A percentile compares a stretch with the other conserved stretches of the same genome.
Conservation (phyloP, 2,329 filamentous ascomycete genomes). For the Thielaviopsis populi region DNA sequence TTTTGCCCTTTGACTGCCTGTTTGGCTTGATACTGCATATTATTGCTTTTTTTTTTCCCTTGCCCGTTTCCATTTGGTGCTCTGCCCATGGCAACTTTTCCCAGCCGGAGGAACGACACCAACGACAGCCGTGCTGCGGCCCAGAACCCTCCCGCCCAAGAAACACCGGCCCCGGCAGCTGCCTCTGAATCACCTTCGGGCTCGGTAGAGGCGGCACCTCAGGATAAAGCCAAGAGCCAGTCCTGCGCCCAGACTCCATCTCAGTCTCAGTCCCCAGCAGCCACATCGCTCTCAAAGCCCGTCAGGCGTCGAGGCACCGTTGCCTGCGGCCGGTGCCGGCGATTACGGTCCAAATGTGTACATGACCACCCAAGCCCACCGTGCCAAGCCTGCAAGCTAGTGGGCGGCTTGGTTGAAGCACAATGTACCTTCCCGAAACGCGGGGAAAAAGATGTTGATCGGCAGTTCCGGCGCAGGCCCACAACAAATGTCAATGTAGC, state of each 20-base stretch:
- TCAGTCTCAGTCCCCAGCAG: background rate
- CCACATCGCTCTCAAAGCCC: background rate
- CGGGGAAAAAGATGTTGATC: constrained; percentile 19
- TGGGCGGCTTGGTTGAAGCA: constrained; percentile 13
- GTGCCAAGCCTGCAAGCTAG: constrained; percentile 19
- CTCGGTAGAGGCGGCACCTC: no score
- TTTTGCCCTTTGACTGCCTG: background rate
- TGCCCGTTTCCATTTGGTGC: background rate
- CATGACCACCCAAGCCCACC: constrained; percentile 18
- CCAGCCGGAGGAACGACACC: background rate
- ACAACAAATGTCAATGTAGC: background rate
- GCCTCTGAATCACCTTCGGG: background rate
- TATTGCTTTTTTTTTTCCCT: background rate
- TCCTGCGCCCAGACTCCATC: no score
- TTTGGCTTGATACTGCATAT: background rate
- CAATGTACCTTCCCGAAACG: constrained; percentile 19
- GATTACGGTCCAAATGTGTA: constrained; percentile 20
- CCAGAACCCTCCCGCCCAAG: background rate
- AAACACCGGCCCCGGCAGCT: background rate
- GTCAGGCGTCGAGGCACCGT: constrained; percentile 18
- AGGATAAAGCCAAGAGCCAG: no score
- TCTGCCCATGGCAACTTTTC: background rate
- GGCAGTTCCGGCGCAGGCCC: constrained; percentile 18
- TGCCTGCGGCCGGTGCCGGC: constrained; percentile 21
- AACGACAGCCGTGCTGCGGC: background rate